Evolutionary conservation across 176 grass and related monocot species (phyloP), one percentile per base, ranked within the genome.

Genomic region (Musa itinerans): DNA sequence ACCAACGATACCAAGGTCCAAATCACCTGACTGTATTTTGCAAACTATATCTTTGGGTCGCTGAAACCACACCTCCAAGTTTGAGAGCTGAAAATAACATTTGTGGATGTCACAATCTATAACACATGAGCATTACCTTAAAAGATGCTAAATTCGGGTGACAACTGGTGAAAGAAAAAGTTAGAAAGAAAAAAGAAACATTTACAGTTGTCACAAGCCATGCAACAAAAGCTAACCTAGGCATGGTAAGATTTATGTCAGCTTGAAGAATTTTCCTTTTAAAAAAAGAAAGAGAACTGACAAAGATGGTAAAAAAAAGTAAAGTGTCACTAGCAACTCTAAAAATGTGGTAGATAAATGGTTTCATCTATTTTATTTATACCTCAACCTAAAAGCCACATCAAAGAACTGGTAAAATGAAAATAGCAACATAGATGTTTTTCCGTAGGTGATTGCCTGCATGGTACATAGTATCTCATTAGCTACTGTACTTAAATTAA

Each of bases 51-150:
- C 95, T 63, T 87, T 99, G 22, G 95, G 95, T 76, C 90, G 92
- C 78, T 99, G 90, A 78, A 99, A 87, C 95, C 95, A 99, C 68
- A 99, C 90, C 76, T 94, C 95, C 80, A 99, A 79, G 72, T 94
- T 94, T 65, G 95, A 80, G 8, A 99, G 79, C 90, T 99, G 71
- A 83, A 62, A 79, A 50, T 12, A 85, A 61, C 43, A 43, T 0
- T 24, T 15, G 11, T 24, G 0, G 34, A 73, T 53, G 49, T 63
- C 43, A 80, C 22, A 52, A 72, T 25, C 9, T 9, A 29, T 16
- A 25, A 2, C 43, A 53, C 14, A 25, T 77, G 49, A 14, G 16
- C 16, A 11, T 13, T 58, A 73, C 11, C 6, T 49, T 19, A 16
- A 49, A 70, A 14, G 9, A 50, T 50, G 3, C n/a, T 26, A 65